These are phyloP conservation scores for Saturnispora halmiae DNA, from an alignment of 805 yeast species.

Conservation along the genomic window DNA sequence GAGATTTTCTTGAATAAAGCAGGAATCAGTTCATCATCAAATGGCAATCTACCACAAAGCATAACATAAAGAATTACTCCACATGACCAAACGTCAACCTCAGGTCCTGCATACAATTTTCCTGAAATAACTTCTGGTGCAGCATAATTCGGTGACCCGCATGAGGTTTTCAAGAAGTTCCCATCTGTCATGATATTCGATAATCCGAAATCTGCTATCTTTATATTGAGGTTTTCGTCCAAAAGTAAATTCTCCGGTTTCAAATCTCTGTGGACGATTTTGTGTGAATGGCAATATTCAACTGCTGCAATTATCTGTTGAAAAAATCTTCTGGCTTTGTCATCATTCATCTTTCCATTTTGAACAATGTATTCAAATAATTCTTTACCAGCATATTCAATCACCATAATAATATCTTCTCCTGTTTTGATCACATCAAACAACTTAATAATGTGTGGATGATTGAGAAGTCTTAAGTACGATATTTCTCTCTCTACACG, in stretches of 20 bases:
- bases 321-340: conserved; percentile 85
- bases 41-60: conserved; percentile 92
- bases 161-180: conserved; percentile 84
- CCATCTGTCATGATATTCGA: conserved; percentile 98
- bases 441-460: conserved; percentile 91
- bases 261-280: conserved; percentile 92
- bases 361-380: conserved; percentile 92
- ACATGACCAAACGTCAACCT: conserved; percentile 96
- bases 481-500: conserved; percentile 91
- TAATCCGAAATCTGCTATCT: conserved; percentile 93
- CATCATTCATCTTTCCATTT: conserved; percentile 85
- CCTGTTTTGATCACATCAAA: conserved; percentile 93
- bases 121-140: conserved; percentile 97
- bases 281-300: conserved; percentile 92
- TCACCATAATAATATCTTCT: conserved; percentile 95
- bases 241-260: conserved; percentile 89
- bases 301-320: conserved; percentile 96
- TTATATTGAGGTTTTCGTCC: conserved; percentile 85
- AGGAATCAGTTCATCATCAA: conserved; percentile 94
- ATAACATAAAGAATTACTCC: conserved; percentile 93
- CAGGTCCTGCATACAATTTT: conserved; percentile 93
- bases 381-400: conserved; percentile 95
- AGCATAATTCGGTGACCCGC: conserved; percentile 96
- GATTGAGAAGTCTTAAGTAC: conserved; percentile 77
- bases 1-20: conserved; percentile 86